Percentiles rank a stretch among this genome's conserved stretches.
phyloP scores from a whole-genome alignment of 306 rosid species.

The Lathyrus tuberosus region DNA sequence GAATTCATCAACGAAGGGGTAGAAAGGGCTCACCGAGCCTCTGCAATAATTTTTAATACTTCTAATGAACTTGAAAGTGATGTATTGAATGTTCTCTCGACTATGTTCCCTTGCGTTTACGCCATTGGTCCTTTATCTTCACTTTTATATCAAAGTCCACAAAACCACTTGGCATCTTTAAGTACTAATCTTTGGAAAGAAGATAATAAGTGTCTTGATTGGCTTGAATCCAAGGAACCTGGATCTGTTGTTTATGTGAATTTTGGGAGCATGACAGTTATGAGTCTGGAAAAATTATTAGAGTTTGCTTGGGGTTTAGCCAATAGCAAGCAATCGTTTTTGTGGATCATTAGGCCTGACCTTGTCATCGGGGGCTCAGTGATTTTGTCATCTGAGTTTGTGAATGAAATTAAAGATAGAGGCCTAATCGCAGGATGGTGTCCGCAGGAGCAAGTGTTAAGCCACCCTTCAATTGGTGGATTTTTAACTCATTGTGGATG shows the following conservation, averaged over 20 bases:
- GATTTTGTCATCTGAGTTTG: conserved; percentile 5
- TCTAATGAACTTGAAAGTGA: conserved; percentile 31
- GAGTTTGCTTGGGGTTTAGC: conserved; percentile 31
- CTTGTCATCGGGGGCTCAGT: conserved; percentile 21
- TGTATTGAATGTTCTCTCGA: conserved; percentile 10
- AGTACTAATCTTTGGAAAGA: conserved; percentile 19
- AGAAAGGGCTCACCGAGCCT: not conserved
- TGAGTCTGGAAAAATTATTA: not conserved
- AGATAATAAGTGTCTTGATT: conserved; percentile 20
- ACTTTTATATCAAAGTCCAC: conserved; percentile 1
- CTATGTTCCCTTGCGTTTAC: not conserved
- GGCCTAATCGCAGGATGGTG: conserved; percentile 31
- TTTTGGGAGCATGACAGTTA: conserved; percentile 7
- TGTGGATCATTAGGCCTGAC: conserved; percentile 26
- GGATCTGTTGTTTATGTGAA: conserved; percentile 13
- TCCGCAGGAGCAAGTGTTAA: conserved; percentile 42
- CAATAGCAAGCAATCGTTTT: conserved; percentile 12
- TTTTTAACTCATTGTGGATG: conserved; percentile 49
- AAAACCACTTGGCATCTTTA: not conserved
- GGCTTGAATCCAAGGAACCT: conserved; percentile 5
- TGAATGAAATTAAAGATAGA: conserved; percentile 15
- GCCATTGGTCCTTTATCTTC: conserved; percentile 22
- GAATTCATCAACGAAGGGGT: not conserved
- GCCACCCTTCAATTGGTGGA: conserved; percentile 32
- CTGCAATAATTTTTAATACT: conserved; percentile 12